Evolutionary conservation across 305 asterid genomes (phyloP).

Genomic region (Fraxinus floribunda): DNA sequence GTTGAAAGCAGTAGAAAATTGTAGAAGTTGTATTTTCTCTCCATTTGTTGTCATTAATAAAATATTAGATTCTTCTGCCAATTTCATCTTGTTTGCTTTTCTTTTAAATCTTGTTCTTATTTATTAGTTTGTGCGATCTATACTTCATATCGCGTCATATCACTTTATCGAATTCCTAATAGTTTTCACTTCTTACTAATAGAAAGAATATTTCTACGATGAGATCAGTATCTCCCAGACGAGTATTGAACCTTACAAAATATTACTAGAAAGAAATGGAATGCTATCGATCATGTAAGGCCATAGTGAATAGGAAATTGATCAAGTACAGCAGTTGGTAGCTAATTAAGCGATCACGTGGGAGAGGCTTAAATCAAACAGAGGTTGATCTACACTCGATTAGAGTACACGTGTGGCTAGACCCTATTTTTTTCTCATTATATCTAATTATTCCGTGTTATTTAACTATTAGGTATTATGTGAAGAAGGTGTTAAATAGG

Average conservation of each 20-base stretch:
- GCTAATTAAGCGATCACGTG: neutral
- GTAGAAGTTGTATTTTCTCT: too few species aligned
- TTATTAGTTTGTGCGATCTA: too few species aligned
- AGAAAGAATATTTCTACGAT: neutral
- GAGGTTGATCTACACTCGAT: neutral
- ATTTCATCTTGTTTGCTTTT: too few species aligned
- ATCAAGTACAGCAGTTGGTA: neutral
- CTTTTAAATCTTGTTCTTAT: too few species aligned
- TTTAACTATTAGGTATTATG: neutral
- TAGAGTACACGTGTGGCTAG: neutral
- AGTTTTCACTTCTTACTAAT: neutral
- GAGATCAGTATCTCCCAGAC: neutral
- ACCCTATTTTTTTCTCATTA: neutral
- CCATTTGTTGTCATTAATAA: too few species aligned
- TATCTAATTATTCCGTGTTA: neutral
- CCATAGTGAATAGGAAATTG: neutral
- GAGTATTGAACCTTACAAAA: neutral
- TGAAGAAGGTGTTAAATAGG: neutral
- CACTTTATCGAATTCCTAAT: too few species aligned
- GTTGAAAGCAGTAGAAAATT: too few species aligned
- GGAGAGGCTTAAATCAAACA: neutral
- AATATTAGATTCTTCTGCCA: too few species aligned
- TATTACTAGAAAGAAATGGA: neutral
- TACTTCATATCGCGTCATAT: too few species aligned
- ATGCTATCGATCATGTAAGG: neutral